A percentile compares a stretch with the other conserved stretches of the same genome.
These are phyloP conservation scores for Omphalotus guepiniiformis DNA, from an alignment of 768 basidiomycete species.

Conservation along the genomic window DNA sequence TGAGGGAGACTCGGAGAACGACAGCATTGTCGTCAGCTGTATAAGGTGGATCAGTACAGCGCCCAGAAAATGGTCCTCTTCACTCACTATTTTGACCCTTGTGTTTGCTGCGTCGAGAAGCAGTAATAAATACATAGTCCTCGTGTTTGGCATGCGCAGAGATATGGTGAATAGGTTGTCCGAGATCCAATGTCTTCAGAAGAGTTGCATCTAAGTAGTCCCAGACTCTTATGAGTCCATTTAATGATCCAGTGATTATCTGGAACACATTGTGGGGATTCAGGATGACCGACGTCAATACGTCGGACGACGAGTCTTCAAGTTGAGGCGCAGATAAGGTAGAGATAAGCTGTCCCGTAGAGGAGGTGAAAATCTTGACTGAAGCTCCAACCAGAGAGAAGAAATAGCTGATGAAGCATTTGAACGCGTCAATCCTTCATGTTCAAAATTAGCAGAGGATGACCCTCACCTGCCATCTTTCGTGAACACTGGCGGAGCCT, in stretches of 20 bases:
- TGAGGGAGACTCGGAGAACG: slow-evolving; percentile 63
- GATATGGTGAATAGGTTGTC: slow-evolving; percentile 65
- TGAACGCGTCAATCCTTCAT: background rate
- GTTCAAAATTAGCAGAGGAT: no score
- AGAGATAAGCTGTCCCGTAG: slow-evolving; percentile 76
- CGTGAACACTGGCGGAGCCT: slow-evolving; percentile 74
- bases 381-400: slow-evolving; percentile 80
- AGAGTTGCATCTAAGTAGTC: slow-evolving; percentile 85
- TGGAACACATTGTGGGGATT: slow-evolving; percentile 88
- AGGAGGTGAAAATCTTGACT: slow-evolving; percentile 81
- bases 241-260: slow-evolving; percentile 77
- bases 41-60: background rate
- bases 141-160: slow-evolving; percentile 68
- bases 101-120: slow-evolving; percentile 47
- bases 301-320: slow-evolving; percentile 35
- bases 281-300: slow-evolving; percentile 70
- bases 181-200: slow-evolving; percentile 68
- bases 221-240: slow-evolving; percentile 89
- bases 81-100: slow-evolving; percentile 28
- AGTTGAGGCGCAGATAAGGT: slow-evolving; percentile 59
- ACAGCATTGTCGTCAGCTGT: slow-evolving; percentile 48
- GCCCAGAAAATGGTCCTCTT: background rate
- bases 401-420: slow-evolving; percentile 73
- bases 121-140: slow-evolving; percentile 68
- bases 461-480: slow-evolving; percentile 75